These are phyloP conservation scores for Claviceps sp. DNA, from an alignment of 2,329 filamentous ascomycete genomes.

Conservation along the genomic window DNA sequence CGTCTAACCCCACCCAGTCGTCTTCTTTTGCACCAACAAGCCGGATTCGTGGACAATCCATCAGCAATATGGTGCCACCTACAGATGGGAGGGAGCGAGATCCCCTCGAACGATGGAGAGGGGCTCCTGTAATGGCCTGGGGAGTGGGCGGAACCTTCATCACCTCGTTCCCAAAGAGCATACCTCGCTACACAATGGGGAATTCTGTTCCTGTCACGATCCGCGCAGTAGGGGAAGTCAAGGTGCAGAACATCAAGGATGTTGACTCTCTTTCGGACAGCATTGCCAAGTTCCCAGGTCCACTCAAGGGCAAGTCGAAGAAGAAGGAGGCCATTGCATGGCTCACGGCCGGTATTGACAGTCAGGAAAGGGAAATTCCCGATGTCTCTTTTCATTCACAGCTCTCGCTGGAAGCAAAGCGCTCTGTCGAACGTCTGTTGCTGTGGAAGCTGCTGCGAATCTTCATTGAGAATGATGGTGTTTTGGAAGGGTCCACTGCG, in stretches of 20 bases:
- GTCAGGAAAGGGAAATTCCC: conserved; percentile 48
- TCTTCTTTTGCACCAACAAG: conserved; percentile 17
- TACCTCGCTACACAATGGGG: conserved; percentile 72
- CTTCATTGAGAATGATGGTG: conserved; percentile 77
- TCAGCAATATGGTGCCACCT: conserved; percentile 45
- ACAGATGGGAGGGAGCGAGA: conserved; percentile 59
- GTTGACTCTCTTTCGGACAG: conserved; percentile 58
- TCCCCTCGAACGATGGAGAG: conserved; percentile 79
- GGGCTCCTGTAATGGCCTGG: conserved; percentile 75
- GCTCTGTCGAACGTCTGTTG: conserved; percentile 64
- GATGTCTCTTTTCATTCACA: conserved; percentile 35
- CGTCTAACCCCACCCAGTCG: conserved; percentile 13
- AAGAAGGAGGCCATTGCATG: conserved; percentile 86
- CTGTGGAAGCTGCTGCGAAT: conserved; percentile 78
- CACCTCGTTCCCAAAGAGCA: conserved; percentile 76
- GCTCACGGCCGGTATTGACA: conserved; percentile 64
- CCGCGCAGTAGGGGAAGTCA: conserved; percentile 70
- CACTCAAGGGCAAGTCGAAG: conserved; percentile 77
- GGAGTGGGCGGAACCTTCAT: conserved; percentile 73
- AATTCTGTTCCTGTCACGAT: conserved; percentile 64
- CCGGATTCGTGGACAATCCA: conserved; percentile 38
- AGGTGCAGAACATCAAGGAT: conserved; percentile 61
- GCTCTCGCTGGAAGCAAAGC: conserved; percentile 50
- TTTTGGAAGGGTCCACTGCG: conserved; percentile 56
- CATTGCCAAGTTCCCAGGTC: conserved; percentile 74